Evolutionary conservation across 768 basidiomycete genomes (phyloP).

Genomic region (Russula olivacea): DNA sequence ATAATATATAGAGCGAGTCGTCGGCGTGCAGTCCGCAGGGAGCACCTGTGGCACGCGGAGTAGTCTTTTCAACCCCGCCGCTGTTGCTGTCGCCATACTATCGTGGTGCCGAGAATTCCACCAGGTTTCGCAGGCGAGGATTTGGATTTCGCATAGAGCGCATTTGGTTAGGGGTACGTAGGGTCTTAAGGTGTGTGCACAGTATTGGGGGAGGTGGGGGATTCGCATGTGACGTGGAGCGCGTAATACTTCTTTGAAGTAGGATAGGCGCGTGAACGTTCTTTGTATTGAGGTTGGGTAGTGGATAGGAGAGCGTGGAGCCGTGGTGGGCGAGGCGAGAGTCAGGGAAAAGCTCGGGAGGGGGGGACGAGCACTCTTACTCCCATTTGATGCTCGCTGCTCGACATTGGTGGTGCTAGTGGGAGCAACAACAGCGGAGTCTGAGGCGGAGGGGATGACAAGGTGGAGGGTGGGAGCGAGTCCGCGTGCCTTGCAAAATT

Average conservation of each 20-base stretch:
- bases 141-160: background rate
- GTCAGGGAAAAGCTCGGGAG: background rate
- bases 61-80: too few relatives aligned
- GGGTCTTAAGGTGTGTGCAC: background rate
- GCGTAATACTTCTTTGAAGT: background rate
- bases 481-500: background rate
- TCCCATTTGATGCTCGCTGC: background rate
- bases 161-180: background rate
- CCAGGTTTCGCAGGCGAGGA: slow-evolving; percentile 14
- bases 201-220: slow-evolving; percentile 8
- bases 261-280: background rate
- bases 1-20: slow-evolving; percentile 2
- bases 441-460: background rate
- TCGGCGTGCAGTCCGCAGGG: background rate
- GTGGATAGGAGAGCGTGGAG: background rate
- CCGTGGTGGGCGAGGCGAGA: background rate
- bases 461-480: background rate
- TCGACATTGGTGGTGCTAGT: background rate
- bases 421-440: background rate
- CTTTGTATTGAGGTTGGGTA: background rate
- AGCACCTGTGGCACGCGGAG: slow-evolving; percentile 3
- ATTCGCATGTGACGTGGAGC: background rate
- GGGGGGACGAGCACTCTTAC: background rate
- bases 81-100: too few relatives aligned
- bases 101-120: background rate